Evolutionary conservation across 1,284 basidiomycete species (phyloP).

Genomic region (Phlebopus sp.): DNA sequence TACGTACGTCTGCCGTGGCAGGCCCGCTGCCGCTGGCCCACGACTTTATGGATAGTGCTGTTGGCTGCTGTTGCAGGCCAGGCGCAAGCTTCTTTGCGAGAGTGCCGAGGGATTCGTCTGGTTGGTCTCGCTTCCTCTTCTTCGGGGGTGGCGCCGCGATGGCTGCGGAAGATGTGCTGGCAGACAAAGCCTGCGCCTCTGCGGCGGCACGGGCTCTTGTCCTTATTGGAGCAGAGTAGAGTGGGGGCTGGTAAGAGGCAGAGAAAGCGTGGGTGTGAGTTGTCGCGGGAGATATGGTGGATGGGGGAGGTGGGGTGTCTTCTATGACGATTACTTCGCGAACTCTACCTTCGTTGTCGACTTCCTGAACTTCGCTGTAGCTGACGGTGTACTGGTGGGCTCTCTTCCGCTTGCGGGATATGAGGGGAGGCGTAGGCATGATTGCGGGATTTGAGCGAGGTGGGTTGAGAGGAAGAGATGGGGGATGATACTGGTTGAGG

Average conservation of each 20-base stretch:
- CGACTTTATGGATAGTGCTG: conserved; percentile 50
- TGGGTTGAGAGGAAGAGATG: conserved; percentile 37
- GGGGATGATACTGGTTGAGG: conserved; percentile 57
- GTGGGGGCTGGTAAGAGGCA: conserved; percentile 72
- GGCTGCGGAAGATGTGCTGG: conserved; percentile 57
- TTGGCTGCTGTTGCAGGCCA: conserved; percentile 46
- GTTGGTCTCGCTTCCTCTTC: conserved; percentile 73
- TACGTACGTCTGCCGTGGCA: conserved; percentile 61
- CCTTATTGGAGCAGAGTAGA: conserved; percentile 68
- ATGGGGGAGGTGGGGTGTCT: conserved; percentile 73
- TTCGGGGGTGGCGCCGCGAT: conserved; percentile 64
- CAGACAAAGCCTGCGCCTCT: conserved; percentile 71
- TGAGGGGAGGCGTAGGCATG: conserved; percentile 61
- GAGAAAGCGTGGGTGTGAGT: conserved; percentile 66
- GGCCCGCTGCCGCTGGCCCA: conserved; percentile 62
- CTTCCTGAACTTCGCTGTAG: conserved; percentile 81
- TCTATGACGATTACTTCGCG: conserved; percentile 86
- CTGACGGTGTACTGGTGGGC: conserved; percentile 73
- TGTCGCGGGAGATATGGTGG: conserved; percentile 71
- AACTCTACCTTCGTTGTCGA: conserved; percentile 69
- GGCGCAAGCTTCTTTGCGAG: conserved; percentile 56
- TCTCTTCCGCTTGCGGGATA: conserved; percentile 79
- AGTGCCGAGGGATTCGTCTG: conserved; percentile 63
- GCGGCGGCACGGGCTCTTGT: conserved; percentile 79
- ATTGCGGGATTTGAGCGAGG: conserved; percentile 41